Evolutionary conservation across 306 rosid genomes (phyloP).

Genomic region (Elaeagnus macrophylla): DNA sequence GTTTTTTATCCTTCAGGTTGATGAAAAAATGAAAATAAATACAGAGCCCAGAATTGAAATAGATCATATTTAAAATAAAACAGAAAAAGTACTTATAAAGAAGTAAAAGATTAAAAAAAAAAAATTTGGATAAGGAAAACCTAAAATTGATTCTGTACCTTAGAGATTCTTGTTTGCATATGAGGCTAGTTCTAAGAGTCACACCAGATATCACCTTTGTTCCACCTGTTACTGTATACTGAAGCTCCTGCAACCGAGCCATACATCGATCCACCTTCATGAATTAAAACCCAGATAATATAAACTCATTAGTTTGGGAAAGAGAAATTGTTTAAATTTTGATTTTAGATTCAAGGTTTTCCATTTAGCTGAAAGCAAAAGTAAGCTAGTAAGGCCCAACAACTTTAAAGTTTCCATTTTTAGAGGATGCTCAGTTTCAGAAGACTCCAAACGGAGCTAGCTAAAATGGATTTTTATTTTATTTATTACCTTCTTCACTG

Average conservation of each 20-base stretch:
- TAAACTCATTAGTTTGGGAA: not conserved
- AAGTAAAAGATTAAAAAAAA: too few species aligned
- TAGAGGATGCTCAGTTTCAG: not conserved
- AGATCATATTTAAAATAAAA: not conserved
- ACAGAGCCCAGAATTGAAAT: slow-evolving; percentile 8
- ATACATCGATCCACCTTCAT: slow-evolving; percentile 83
- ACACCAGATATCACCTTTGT: slow-evolving; percentile 69
- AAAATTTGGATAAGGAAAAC: not conserved
- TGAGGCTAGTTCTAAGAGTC: slow-evolving; percentile 76
- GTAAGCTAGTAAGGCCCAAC: not conserved
- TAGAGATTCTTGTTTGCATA: slow-evolving; percentile 86
- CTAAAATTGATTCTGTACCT: slow-evolving; percentile 31
- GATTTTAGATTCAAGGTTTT: not conserved
- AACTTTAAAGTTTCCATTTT: not conserved
- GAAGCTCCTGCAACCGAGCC: slow-evolving; percentile 87
- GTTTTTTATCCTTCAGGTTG: slow-evolving; percentile 42
- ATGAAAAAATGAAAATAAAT: slow-evolving; percentile 2
- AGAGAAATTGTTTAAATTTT: not conserved
- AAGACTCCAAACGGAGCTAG: not conserved
- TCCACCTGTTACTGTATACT: slow-evolving; percentile 71
- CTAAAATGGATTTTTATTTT: not conserved
- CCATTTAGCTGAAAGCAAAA: not conserved
- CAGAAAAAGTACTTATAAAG: too few species aligned
- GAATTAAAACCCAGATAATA: slow-evolving; percentile 14
- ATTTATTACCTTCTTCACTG: slow-evolving; percentile 55